Evolutionary conservation across 495 filamentous ascomycete species (phyloP), one percentile per base, ranked within the genome.

Genomic region (Lasiosphaeris hirsuta): DNA sequence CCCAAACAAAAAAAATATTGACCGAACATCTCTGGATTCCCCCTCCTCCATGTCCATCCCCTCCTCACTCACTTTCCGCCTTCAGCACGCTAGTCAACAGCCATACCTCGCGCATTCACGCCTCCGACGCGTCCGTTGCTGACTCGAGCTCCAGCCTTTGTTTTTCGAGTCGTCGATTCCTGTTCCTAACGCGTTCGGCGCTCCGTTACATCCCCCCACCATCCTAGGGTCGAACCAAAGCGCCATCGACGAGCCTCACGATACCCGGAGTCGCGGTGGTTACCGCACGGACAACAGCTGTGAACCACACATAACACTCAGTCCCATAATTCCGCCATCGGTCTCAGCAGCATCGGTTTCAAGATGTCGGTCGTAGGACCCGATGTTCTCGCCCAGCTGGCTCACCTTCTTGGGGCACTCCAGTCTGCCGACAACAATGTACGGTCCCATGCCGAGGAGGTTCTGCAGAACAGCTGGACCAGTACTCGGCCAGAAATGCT

Each of bases 381-480:
- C 51, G 88, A 96, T 62, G 79, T 91, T 69, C 88, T 89, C 74
- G 77, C 82, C 62, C 88, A 90, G 71, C 88, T 99, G 65, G 80
- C 79, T 45, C 86, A 90, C 81, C 84, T 99, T 61, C 83, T 97
- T 58, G 83, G 86, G 76, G 90, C 84, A 42, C 82, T 99, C 57
- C 86, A 89, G 71, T 91, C 92, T n/a, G 72, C 90, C 62, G 92
- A 99, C 78, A 99, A 99, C 73, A 73, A 74, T 38, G 79, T 89
- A 64, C 87, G 95, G 62, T 83, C 86, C 35, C 85, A 89, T 68
- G 92, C 92, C 47, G 95, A 99, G 74, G 90, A 92, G 48, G 85
- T 90, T 69, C 75, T 99, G 58, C 90, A 89, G 67, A 87, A 84
- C 72, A 88, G 92, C 72, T 99, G 94, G 94, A 85, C 91, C 39